Evolutionary conservation across 345 rosid species (phyloP), one percentile per base, ranked within the genome.

Genomic region (Combretum micranthum): DNA sequence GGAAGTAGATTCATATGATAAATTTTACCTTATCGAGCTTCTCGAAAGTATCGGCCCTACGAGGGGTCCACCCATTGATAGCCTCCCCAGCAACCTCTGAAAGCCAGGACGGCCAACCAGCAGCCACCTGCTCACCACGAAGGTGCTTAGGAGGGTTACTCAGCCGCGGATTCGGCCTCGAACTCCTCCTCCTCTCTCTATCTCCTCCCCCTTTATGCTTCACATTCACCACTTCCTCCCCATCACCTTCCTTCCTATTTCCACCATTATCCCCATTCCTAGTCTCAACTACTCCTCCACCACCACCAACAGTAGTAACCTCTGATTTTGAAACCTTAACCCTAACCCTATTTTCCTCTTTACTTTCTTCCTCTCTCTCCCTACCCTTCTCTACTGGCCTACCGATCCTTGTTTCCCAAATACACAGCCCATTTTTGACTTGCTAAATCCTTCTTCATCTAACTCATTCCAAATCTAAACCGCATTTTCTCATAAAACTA

Each of bases 71-170:
- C 17, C 95, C 95, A 57, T 52, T 82, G 58, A 87, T 86, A 15
- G 95, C 95, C 64, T 87, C 95, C 4, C 90, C 88, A 21, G 88
- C 87, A 18, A 83, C 84, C 2, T 77, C 83, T 0, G 90, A 83
- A 37, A 86, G 81, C 95, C 95, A 83, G 37, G 90, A 68, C 12
- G 95, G 95, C 95, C 95, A 86, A 3, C 95, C 90, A 39, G 90
- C 90, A n/a, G 95, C 95, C 45, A 78, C 95, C 71, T 81, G 95
- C 64, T 83, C 88, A 1, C 90, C 87, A 16, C 70, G 79, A 19
- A 72, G 60, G 51, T 80, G 75, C 71, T 75, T 84, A 0, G 88
- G 86, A 10, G 76, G 81, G 57, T 84, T 82, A 62, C 83, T 73
- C 71, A 77, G 72, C 66, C 88, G 69, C 44, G 82, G 86, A 64